These are phyloP conservation scores for Melampsora larici-populina DNA, from an alignment of 1,284 basidiomycete genomes.

Conservation along the genomic window DNA sequence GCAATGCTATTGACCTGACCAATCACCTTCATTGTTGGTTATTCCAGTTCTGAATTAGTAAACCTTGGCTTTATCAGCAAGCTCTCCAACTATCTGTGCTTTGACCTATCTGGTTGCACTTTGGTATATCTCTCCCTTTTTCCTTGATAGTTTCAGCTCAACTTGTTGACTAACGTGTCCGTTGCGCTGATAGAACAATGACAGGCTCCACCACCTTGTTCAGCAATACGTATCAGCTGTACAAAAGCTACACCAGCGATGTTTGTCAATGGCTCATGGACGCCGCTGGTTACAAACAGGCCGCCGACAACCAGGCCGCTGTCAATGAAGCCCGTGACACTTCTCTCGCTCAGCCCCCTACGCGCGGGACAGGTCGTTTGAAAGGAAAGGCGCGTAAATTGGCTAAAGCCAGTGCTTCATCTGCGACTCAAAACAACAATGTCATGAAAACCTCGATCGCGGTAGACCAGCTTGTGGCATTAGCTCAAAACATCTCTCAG, in stretches of 20 bases:
- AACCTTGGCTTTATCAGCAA: too few species aligned
- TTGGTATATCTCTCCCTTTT: too few species aligned
- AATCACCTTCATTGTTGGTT: too few species aligned
- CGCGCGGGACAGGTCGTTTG: background rate
- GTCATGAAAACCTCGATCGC: background rate
- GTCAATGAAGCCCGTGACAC: background rate
- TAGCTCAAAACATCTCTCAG: background rate
- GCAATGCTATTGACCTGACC: too few species aligned
- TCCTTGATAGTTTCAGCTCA: too few species aligned
- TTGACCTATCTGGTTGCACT: too few species aligned
- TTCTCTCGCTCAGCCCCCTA: too few species aligned
- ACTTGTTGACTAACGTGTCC: too few species aligned
- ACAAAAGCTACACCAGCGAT: background rate
- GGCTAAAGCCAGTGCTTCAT: background rate
- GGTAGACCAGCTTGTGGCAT: background rate
- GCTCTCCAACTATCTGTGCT: too few species aligned
- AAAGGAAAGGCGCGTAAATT: conserved; percentile 1
- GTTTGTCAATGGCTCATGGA: background rate
- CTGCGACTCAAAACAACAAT: background rate
- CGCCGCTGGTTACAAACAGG: background rate
- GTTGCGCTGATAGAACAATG: background rate
- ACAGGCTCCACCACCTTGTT: background rate
- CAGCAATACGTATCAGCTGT: background rate
- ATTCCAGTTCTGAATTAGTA: too few species aligned
- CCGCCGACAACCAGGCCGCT: background rate